Evolutionary conservation across 768 basidiomycete species (phyloP).

Genomic region (Sporobolomyces roseus): DNA sequence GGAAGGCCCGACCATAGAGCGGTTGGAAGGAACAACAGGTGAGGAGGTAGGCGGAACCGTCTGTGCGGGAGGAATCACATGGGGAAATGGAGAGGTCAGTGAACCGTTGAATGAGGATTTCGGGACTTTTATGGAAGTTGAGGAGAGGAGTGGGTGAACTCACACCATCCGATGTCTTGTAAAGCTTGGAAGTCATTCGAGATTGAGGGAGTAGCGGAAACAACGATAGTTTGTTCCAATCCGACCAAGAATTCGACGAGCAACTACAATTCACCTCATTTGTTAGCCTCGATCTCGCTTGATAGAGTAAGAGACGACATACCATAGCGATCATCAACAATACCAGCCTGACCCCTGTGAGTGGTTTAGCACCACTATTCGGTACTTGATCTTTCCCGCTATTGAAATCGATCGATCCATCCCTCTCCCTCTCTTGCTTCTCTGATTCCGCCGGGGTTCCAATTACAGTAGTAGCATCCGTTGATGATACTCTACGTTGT

Average conservation of each 20-base stretch:
- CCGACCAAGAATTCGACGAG: conserved; percentile 36
- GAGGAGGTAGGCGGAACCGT: conserved; percentile 24
- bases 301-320: background rate
- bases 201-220: conserved; percentile 11
- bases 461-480: conserved; percentile 5
- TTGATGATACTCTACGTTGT: background rate
- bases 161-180: conserved; percentile 31
- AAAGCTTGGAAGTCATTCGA: conserved; percentile 22
- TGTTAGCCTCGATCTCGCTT: too few species aligned
- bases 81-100: background rate
- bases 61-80: background rate
- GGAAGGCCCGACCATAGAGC: conserved; percentile 18
- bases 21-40: conserved; percentile 29
- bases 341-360: conserved; percentile 9
- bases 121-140: too few species aligned
- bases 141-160: too few species aligned
- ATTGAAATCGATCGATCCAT: too few species aligned
- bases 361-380: background rate
- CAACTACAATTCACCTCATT: conserved; percentile 12
- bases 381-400: background rate
- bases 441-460: background rate
- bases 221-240: conserved; percentile 35
- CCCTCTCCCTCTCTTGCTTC: background rate
- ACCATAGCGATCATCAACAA: conserved; percentile 22
- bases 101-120: background rate